Evolutionary conservation across 83 land plant species (phyloP).

Genomic region (Picea engelmannii): DNA sequence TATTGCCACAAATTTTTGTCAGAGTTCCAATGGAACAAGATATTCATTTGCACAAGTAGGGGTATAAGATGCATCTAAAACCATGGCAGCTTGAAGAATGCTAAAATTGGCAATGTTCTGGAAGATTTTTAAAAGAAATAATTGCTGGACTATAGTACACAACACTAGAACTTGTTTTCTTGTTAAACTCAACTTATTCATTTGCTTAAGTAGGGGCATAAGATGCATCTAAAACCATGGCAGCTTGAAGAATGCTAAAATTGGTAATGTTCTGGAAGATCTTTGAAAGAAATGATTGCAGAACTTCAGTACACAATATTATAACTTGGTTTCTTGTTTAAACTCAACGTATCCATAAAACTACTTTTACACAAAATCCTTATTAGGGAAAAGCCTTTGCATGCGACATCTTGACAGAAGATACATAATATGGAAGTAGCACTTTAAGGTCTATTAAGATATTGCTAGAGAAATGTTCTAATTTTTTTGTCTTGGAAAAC

Average conservation of each 20-base stretch:
- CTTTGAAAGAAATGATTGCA: background rate
- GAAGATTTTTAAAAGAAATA: background rate
- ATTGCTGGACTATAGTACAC: background rate
- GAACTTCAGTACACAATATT: background rate
- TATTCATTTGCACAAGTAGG: background rate
- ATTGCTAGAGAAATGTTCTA: background rate
- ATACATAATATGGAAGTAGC: background rate
- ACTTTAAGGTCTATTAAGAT: background rate
- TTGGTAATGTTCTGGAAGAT: background rate
- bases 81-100: background rate
- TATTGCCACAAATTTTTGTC: background rate
- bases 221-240: background rate
- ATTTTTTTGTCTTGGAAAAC: background rate
- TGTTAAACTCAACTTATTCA: background rate
- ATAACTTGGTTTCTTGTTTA: conserved; percentile 8
- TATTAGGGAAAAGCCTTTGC: background rate
- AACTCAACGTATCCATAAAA: background rate
- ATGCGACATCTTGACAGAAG: background rate
- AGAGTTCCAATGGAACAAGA: background rate
- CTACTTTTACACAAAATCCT: background rate
- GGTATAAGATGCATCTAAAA: conserved; percentile 5
- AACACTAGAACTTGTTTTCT: conserved; percentile 10
- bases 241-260: background rate
- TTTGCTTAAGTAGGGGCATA: background rate
- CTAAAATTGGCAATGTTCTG: background rate